A percentile compares a stretch with the other conserved stretches of the same genome.
Evolutionary conservation across 225 moss, liverwort and hornwort genomes (phyloP).

Genomic region (Ulota crispa): DNA sequence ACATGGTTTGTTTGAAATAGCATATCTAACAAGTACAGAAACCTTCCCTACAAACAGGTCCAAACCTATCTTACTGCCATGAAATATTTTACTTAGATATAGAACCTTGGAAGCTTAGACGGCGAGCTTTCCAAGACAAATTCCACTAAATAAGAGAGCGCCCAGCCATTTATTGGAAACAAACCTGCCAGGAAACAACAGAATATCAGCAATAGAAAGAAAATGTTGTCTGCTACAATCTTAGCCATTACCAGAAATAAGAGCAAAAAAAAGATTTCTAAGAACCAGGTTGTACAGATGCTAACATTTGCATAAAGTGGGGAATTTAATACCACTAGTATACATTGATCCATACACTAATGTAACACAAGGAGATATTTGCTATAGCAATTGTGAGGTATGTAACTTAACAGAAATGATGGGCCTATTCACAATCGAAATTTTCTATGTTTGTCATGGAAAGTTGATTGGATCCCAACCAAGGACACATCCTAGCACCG

Average conservation of each 20-base stretch:
- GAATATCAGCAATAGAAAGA: conserved; percentile 9
- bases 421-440: no score
- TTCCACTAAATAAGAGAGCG: conserved; percentile 70
- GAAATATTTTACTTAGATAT: neutral
- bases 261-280: neutral
- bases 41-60: no score
- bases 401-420: no score
- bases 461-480: no score
- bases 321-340: neutral
- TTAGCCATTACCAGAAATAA: no score
- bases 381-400: no score
- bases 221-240: no score
- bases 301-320: neutral
- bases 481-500: no score
- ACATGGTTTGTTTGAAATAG: no score
- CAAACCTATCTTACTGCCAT: neutral
- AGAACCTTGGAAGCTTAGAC: neutral
- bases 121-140: conserved; percentile 66
- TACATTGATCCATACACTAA: neutral
- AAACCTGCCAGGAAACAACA: conserved; percentile 57
- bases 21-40: no score
- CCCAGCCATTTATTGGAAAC: conserved; percentile 97
- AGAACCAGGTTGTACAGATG: neutral
- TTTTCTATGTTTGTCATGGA: no score
- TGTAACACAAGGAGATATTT: neutral